A percentile compares a stretch with the other conserved stretches of the same genome.
Conservation (phyloP, 345 rosid genomes). For the Citrus trifoliata region DNA sequence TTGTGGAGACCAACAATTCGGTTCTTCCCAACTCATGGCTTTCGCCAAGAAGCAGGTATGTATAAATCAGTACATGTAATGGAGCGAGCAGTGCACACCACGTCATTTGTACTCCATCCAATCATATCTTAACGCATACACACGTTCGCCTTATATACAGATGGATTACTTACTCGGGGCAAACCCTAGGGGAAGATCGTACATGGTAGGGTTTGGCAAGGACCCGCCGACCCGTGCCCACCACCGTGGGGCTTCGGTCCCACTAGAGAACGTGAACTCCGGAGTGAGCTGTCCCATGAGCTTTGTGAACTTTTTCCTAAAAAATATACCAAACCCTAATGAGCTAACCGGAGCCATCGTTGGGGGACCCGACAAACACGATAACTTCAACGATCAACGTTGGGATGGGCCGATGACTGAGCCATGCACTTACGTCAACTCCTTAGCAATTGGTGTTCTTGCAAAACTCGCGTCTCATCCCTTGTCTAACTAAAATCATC, state of each 20-base stretch:
- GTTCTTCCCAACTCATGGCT: constrained; percentile 39
- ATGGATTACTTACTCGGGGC: constrained; percentile 77
- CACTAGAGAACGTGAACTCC: constrained; percentile 10
- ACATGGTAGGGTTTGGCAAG: constrained; percentile 85
- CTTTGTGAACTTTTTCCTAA: constrained; percentile 51
- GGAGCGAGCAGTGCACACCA: neutral
- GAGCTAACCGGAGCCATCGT: constrained; percentile 83
- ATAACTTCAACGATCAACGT: constrained; percentile 60
- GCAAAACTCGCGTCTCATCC: constrained; percentile 57
- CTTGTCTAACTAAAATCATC: neutral
- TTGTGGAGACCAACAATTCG: constrained; percentile 57
- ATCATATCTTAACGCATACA: neutral
- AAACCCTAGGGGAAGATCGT: constrained; percentile 77
- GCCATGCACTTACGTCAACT: constrained; percentile 90
- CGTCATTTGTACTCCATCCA: neutral
- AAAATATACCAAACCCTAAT: constrained; percentile 57
- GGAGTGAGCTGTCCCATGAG: constrained; percentile 55
- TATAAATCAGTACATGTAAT: too few relatives aligned
- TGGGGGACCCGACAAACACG: constrained; percentile 85
- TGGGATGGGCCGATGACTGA: constrained; percentile 65
- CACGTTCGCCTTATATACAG: constrained; percentile 27
- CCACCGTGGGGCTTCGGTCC: constrained; percentile 84
- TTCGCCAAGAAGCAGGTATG: constrained; percentile 68
- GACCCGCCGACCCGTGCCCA: constrained; percentile 83
- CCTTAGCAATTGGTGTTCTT: constrained; percentile 60